Percentiles rank a stretch among this genome's conserved stretches.
Evolutionary conservation across 306 rosid genomes (phyloP).

Genomic region (Morella rubra): DNA sequence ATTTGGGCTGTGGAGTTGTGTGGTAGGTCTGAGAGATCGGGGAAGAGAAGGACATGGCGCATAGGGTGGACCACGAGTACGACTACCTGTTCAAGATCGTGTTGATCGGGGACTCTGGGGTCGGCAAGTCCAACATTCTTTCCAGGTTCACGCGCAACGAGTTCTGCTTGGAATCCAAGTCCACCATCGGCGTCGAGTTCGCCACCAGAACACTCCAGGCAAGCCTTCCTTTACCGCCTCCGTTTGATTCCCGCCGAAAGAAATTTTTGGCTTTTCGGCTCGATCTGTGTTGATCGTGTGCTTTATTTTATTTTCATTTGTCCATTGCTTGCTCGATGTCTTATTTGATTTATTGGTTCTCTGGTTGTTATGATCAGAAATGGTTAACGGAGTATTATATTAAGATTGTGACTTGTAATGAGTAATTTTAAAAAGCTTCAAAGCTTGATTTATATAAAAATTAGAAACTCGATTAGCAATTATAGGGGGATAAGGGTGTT

Average conservation of each 20-base stretch:
- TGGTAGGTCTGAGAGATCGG: constrained; percentile 50
- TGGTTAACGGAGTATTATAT: background rate
- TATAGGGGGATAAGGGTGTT: background rate
- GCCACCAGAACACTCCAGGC: constrained; percentile 98
- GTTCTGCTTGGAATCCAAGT: constrained; percentile 95
- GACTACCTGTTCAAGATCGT: constrained; percentile 97
- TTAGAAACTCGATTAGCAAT: background rate
- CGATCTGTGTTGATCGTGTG: background rate
- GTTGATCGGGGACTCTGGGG: constrained; percentile 96
- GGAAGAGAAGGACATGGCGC: constrained; percentile 69
- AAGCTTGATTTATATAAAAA: background rate
- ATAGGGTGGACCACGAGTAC: constrained; percentile 94
- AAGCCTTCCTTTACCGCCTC: constrained; percentile 11
- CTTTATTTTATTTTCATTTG: no score
- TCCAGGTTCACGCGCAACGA: constrained; percentile 97
- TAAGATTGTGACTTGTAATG: background rate
- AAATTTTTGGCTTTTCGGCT: background rate
- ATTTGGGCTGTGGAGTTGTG: constrained; percentile 27
- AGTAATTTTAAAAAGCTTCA: background rate
- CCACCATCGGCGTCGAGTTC: constrained; percentile 96
- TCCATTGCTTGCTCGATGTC: no score
- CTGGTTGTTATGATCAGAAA: background rate
- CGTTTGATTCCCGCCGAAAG: background rate
- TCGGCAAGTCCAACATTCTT: constrained; percentile 94
- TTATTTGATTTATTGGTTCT: background rate